These are phyloP conservation scores for Saccharomyces hybrid DNA, from an alignment of 1,139 yeast species.

Conservation along the genomic window DNA sequence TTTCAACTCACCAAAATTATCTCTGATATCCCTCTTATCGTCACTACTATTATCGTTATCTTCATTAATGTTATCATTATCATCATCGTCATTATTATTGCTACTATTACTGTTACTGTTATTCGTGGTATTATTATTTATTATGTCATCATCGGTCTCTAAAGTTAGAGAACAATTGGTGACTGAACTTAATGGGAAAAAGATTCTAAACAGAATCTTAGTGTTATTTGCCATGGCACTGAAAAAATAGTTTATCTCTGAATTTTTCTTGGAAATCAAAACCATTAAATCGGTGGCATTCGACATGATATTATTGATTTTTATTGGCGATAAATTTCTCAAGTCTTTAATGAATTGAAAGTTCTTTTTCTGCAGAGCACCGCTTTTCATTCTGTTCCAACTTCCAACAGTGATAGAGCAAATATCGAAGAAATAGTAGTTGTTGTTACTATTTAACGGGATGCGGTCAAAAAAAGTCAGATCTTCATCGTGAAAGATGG, in stretches of 20 bases:
- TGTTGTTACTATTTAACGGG: conserved; percentile 54
- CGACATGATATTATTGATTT: conserved; percentile 54
- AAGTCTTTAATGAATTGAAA: conserved; percentile 37
- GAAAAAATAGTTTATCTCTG: conserved; percentile 67
- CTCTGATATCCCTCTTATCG: conserved; percentile 9
- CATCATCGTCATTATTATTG: conserved; percentile 7
- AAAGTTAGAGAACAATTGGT: conserved; percentile 34
- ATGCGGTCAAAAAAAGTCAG: conserved; percentile 32
- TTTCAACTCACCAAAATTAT: conserved; percentile 44
- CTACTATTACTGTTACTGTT: background rate
- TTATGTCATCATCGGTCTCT: conserved; percentile 24
- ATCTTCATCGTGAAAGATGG: conserved; percentile 8
- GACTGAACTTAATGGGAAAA: conserved; percentile 45
- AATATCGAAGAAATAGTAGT: conserved; percentile 61
- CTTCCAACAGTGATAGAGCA: conserved; percentile 63
- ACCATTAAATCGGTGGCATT: conserved; percentile 59
- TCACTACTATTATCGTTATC: conserved; percentile 8
- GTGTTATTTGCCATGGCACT: conserved; percentile 60
- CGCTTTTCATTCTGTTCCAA: conserved; percentile 71
- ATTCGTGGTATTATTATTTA: background rate
- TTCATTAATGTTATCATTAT: background rate
- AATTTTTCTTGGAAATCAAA: conserved; percentile 57
- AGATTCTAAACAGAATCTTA: conserved; percentile 61
- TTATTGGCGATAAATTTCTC: conserved; percentile 57
- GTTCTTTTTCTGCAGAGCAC: conserved; percentile 39